Percentiles rank a stretch among this genome's conserved stretches.
These are phyloP conservation scores for Debaryomyces fabryi DNA, from an alignment of 1,139 yeast genomes.

Conservation along the genomic window DNA sequence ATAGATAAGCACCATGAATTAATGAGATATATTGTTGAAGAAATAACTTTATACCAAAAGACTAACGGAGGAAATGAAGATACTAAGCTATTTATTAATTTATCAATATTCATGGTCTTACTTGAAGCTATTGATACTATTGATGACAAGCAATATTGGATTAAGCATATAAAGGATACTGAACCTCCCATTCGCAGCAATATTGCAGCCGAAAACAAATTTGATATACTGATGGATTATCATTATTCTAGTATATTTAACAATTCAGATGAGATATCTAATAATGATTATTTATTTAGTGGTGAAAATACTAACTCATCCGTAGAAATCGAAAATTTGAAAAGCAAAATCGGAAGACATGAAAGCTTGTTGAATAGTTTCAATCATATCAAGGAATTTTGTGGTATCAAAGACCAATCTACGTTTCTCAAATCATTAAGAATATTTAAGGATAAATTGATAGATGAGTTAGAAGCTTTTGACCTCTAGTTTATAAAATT, in stretches of 20 bases:
- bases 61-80: slow-evolving; percentile 27
- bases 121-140: slow-evolving; percentile 20
- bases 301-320: neutral
- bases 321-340: slow-evolving; percentile 1
- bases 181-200: neutral
- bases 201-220: slow-evolving; percentile 5
- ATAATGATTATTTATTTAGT: slow-evolving; percentile 8
- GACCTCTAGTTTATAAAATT: neutral
- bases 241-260: slow-evolving; percentile 26
- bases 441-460: slow-evolving; percentile 7
- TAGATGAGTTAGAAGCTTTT: slow-evolving; percentile 8
- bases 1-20: slow-evolving; percentile 14
- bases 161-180: slow-evolving; percentile 13
- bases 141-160: slow-evolving; percentile 31
- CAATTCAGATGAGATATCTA: slow-evolving; percentile 14
- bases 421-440: slow-evolving; percentile 3
- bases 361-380: slow-evolving; percentile 4
- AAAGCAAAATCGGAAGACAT: neutral
- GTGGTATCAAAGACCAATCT: neutral
- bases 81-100: slow-evolving; percentile 30
- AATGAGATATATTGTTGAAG: slow-evolving; percentile 20
- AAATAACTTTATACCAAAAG: slow-evolving; percentile 21
- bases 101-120: slow-evolving; percentile 26
- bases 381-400: neutral
- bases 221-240: slow-evolving; percentile 17